These are phyloP conservation scores for Pistacia integerrima DNA, from an alignment of 345 rosid species.

Conservation along the genomic window DNA sequence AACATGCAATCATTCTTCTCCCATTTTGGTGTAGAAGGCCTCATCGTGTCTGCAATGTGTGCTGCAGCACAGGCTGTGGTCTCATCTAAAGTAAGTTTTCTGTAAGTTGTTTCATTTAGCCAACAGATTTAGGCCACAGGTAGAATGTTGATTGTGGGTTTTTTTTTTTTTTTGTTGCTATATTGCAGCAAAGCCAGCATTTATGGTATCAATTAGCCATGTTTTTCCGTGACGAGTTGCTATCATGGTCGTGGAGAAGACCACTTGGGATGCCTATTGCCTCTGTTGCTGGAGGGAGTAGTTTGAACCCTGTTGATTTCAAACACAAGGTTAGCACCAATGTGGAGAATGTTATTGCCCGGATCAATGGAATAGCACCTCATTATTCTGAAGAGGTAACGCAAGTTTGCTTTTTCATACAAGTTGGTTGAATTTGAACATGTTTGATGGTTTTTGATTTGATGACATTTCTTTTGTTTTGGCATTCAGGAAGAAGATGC, in stretches of 20 bases:
- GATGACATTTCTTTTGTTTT: not conserved
- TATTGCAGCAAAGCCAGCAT: slow-evolving; percentile 82
- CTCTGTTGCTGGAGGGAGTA: slow-evolving; percentile 60
- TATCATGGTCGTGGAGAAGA: slow-evolving; percentile 96
- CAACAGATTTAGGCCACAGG: not conserved
- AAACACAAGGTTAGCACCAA: slow-evolving; percentile 75
- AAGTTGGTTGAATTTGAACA: not conserved
- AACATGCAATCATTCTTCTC: slow-evolving; percentile 98
- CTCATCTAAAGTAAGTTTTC: slow-evolving; percentile 71
- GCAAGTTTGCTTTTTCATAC: not conserved
- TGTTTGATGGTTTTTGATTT: not conserved
- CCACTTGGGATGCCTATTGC: slow-evolving; percentile 72
- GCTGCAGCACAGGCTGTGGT: slow-evolving; percentile 93
- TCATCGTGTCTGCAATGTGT: slow-evolving; percentile 90
- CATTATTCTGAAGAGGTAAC: slow-evolving; percentile 88
- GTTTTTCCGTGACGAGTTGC: slow-evolving; percentile 96
- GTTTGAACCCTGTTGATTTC: slow-evolving; percentile 72
- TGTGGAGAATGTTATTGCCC: slow-evolving; percentile 69
- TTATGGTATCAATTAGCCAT: slow-evolving; percentile 93
- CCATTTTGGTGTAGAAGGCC: slow-evolving; percentile 95
- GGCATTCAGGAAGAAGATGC: slow-evolving; percentile 70
- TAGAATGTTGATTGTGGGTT: slow-evolving; percentile 3
- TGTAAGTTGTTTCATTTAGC: not conserved
- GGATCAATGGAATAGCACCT: slow-evolving; percentile 81
- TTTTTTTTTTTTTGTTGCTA: slow-evolving; percentile 2